Evolutionary conservation across 1,139 yeast genomes (phyloP), one percentile per base, ranked within the genome.

Genomic region (Yamadazyma friedrichii): DNA sequence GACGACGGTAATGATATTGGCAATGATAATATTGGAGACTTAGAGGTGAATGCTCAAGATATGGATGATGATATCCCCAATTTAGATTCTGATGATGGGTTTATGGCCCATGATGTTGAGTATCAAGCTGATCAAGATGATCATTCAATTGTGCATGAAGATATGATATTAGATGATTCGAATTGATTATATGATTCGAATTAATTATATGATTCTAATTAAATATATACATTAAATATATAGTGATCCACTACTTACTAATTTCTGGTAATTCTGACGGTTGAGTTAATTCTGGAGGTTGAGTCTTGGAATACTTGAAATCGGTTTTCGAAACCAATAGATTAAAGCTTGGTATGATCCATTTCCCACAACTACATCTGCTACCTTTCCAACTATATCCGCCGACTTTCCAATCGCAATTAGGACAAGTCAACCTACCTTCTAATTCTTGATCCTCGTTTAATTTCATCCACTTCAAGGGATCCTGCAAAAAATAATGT

Each of bases 301-400:
- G 5, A 20, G 24, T 20, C n/a, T n/a, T n/a, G n/a, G n/a, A n/a
- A 20, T 20, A 20, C 24, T 39, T 38, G 9, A 33, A 79, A 57
- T 91, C 97, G 5, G 88, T 93, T 58, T 88, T 86, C 3, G 91
- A 84, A 31, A 83, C 69, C 58, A 84, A 93, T 38, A 93, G 61
- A 59, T 87, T 89, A 46, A 94, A 76, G 1, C 96, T 95, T 0
- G 99, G 98, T 5, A 88, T 77, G 70, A 93, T 83, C 99, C 99
- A 93, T 53, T 80, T 80, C 2, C 98, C 97, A 64, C 99, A 93
- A 43, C 95, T 82, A 59, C 99, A 93, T 50, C 95, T 71, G 4
- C 91, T 81, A 0, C 99, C 99, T 57, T 83, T 87, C 99, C 99
- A 93, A 48, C 84, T 81, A 58, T 89, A 93, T 0, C 89, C 91